phyloP scores from a whole-genome alignment of 2,329 filamentous ascomycete species.

The Claviceps sp. region DNA sequence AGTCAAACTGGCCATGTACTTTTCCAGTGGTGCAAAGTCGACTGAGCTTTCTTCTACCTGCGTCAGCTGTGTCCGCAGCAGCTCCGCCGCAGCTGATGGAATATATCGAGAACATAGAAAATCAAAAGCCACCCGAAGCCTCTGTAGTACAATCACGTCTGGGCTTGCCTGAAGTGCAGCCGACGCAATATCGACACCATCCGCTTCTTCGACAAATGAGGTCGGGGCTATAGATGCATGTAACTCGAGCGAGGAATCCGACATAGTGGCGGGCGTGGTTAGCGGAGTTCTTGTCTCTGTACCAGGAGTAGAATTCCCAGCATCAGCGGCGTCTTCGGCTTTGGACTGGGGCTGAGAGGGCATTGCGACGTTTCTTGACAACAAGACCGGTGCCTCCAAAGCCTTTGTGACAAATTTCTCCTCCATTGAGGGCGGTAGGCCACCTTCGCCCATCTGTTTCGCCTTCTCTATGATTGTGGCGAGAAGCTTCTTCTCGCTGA shows the following conservation, averaged over 20 bases:
- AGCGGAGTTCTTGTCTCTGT: slow-evolving; percentile 27
- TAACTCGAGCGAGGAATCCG: slow-evolving; percentile 21
- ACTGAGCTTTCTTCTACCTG: slow-evolving; percentile 23
- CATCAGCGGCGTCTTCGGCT: slow-evolving; percentile 7
- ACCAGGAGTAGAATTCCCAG: slow-evolving; percentile 10
- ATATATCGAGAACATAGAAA: slow-evolving; percentile 54
- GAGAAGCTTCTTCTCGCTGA: slow-evolving; percentile 60
- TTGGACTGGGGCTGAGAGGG: slow-evolving; percentile 6
- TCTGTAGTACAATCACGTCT: slow-evolving; percentile 44
- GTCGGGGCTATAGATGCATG: slow-evolving; percentile 33
- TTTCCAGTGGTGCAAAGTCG: slow-evolving; percentile 58
- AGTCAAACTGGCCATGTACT: slow-evolving; percentile 53
- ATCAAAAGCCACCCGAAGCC: slow-evolving; percentile 48
- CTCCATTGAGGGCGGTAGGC: slow-evolving; percentile 69
- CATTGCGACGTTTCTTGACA: slow-evolving; percentile 44
- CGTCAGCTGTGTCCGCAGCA: slow-evolving; percentile 27
- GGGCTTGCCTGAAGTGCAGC: slow-evolving; percentile 32
- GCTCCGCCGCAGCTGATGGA: slow-evolving; percentile 25
- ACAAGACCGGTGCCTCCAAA: slow-evolving; percentile 63
- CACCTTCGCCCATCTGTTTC: slow-evolving; percentile 45
- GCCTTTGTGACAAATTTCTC: slow-evolving; percentile 66
- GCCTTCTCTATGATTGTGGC: slow-evolving; percentile 58
- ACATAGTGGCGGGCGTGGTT: slow-evolving; percentile 24
- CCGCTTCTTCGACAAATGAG: slow-evolving; percentile 23
- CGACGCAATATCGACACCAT: slow-evolving; percentile 20